These are phyloP conservation scores for Boletus mariae DNA, from an alignment of 1,284 basidiomycete species.

Conservation along the genomic window DNA sequence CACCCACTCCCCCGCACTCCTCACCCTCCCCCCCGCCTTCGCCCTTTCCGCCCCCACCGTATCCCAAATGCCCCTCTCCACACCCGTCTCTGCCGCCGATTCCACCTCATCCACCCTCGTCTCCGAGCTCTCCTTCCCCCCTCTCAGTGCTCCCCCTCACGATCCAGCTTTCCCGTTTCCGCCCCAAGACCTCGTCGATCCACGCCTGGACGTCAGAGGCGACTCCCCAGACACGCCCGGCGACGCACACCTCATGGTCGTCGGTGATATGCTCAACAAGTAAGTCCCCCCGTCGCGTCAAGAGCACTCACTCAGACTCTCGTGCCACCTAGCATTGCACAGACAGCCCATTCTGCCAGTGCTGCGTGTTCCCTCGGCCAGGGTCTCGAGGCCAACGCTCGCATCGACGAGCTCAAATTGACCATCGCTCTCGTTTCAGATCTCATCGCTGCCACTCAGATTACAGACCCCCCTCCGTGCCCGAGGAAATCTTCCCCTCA, in stretches of 20 bases:
- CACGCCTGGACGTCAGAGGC: slow-evolving; percentile 13
- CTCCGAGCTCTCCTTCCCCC: slow-evolving; percentile 26
- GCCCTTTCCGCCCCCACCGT: slow-evolving; percentile 28
- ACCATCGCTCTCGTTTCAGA: slow-evolving; percentile 47
- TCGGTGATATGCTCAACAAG: slow-evolving; percentile 33
- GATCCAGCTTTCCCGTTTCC: slow-evolving; percentile 27
- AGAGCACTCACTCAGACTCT: slow-evolving; percentile 12
- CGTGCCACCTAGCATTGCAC: slow-evolving; percentile 40
- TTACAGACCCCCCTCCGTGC: slow-evolving; percentile 36
- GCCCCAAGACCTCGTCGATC: slow-evolving; percentile 23
- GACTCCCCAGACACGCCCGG: slow-evolving; percentile 22
- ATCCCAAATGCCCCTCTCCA: slow-evolving; percentile 14
- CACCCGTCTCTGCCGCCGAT: slow-evolving; percentile 38
- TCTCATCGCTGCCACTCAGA: slow-evolving; percentile 44
- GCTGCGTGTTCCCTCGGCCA: slow-evolving; percentile 47
- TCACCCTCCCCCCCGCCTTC: slow-evolving; percentile 33
- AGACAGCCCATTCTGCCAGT: slow-evolving; percentile 46
- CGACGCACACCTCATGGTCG: slow-evolving; percentile 33
- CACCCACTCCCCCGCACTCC: slow-evolving; percentile 32
- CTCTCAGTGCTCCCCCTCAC: slow-evolving; percentile 16
- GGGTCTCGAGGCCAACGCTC: slow-evolving; percentile 41
- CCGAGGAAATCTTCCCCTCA: slow-evolving; percentile 29
- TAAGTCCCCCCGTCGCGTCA: slow-evolving; percentile 15
- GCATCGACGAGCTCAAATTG: slow-evolving; percentile 46
- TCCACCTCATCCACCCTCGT: slow-evolving; percentile 34